Evolutionary conservation across 2,329 filamentous ascomycete genomes (phyloP).

Genomic region (Cladosporium sp.): DNA sequence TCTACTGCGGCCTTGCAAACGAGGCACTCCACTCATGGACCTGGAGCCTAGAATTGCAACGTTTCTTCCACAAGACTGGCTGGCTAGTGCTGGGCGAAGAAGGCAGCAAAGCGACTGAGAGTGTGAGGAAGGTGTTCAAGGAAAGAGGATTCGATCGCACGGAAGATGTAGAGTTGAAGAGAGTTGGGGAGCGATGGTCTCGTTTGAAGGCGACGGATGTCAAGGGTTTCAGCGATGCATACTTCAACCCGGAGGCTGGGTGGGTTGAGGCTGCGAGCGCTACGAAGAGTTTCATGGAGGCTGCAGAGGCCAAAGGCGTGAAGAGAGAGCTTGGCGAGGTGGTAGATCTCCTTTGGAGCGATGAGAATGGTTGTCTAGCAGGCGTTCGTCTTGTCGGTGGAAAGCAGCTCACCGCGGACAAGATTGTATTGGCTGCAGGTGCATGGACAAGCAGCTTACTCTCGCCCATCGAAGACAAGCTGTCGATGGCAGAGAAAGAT

Average conservation of each 20-base stretch:
- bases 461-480: slow-evolving; percentile 44
- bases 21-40: slow-evolving; percentile 38
- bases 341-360: slow-evolving; percentile 36
- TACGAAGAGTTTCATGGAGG: slow-evolving; percentile 41
- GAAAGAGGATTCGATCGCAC: slow-evolving; percentile 39
- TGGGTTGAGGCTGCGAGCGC: slow-evolving; percentile 52
- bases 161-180: slow-evolving; percentile 44
- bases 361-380: slow-evolving; percentile 26
- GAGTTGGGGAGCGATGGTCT: slow-evolving; percentile 38
- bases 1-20: slow-evolving; percentile 31
- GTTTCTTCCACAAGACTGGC: slow-evolving; percentile 56
- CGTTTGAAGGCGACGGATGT: slow-evolving; percentile 37
- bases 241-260: slow-evolving; percentile 49
- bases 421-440: slow-evolving; percentile 53
- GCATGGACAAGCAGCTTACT: slow-evolving; percentile 55
- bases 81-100: slow-evolving; percentile 55
- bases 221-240: slow-evolving; percentile 38
- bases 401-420: slow-evolving; percentile 46
- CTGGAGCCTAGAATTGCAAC: slow-evolving; percentile 25
- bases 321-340: slow-evolving; percentile 43
- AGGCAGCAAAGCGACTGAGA: slow-evolving; percentile 31
- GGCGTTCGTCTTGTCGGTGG: slow-evolving; percentile 51
- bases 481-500: slow-evolving; percentile 41
- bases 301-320: slow-evolving; percentile 43
- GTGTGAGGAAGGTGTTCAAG: slow-evolving; percentile 52